Conservation (phyloP, 2,329 filamentous ascomycete species). For the Rhexocercosporidium sp. region DNA sequence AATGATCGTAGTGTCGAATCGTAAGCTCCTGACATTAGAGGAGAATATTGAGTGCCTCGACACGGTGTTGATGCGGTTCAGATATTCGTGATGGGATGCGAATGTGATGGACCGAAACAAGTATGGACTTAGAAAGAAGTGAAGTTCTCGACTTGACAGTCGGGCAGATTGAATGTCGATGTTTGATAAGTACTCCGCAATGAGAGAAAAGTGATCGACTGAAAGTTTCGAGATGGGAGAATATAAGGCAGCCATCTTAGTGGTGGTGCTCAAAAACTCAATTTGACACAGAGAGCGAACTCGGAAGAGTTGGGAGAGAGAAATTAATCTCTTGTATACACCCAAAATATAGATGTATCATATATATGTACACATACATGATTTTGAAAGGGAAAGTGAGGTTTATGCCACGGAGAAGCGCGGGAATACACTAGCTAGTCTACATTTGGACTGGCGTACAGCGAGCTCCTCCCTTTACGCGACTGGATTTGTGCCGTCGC, state of each 20-base stretch:
- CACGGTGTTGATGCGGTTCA: slow-evolving; percentile 8
- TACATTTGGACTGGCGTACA: not conserved
- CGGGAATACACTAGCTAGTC: no score
- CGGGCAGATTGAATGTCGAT: slow-evolving; percentile 19
- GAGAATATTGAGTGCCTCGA: not conserved
- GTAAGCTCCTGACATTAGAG: not conserved
- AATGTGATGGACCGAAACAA: slow-evolving; percentile 19
- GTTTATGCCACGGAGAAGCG: no score
- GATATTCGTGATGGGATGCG: not conserved
- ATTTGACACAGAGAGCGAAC: not conserved
- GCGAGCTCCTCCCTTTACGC: not conserved
- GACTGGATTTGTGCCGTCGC: not conserved
- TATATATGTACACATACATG: no score
- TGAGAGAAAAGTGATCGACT: slow-evolving; percentile 16
- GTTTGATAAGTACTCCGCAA: slow-evolving; percentile 3
- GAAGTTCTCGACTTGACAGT: slow-evolving; percentile 16
- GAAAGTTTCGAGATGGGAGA: slow-evolving; percentile 8
- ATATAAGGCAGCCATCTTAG: not conserved
- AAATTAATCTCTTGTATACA: no score
- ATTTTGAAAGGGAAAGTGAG: no score
- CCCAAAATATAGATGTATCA: no score
- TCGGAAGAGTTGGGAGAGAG: no score
- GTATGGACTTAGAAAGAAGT: slow-evolving; percentile 23
- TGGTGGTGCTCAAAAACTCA: not conserved
- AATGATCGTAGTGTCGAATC: not conserved